Conservation (phyloP, 495 filamentous ascomycete genomes). For the Hapsidospora chrysogenum region DNA sequence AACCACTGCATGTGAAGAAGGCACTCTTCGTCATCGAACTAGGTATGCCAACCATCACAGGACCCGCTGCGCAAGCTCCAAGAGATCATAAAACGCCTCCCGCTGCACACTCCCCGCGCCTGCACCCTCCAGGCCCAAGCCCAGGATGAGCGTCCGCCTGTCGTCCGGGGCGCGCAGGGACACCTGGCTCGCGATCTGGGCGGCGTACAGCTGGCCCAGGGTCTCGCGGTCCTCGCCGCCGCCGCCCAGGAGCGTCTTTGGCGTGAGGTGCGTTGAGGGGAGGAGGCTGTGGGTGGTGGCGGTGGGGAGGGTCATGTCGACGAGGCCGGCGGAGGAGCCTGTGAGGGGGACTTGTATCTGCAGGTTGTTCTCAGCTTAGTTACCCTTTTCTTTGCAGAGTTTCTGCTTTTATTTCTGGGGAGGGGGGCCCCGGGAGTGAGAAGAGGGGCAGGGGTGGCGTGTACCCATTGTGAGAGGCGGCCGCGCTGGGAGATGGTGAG, state of each 20-base stretch:
- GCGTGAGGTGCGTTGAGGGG: slow-evolving; percentile 65
- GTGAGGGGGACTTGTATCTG: slow-evolving; percentile 82
- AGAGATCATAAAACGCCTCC: slow-evolving; percentile 64
- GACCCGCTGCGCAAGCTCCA: slow-evolving; percentile 59
- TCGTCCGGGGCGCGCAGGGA: slow-evolving; percentile 56
- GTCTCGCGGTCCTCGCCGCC: slow-evolving; percentile 65
- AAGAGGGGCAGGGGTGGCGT: too few species aligned
- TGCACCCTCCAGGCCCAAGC: slow-evolving; percentile 54
- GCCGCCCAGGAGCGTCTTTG: slow-evolving; percentile 78
- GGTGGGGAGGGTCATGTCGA: slow-evolving; percentile 35
- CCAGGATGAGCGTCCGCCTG: slow-evolving; percentile 62
- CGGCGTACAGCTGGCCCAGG: slow-evolving; percentile 71
- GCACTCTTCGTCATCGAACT: too few species aligned
- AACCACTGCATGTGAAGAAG: too few species aligned
- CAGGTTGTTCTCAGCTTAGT: slow-evolving; percentile 1
- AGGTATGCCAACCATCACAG: too few species aligned
- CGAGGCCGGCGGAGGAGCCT: slow-evolving; percentile 39
- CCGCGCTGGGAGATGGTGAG: slow-evolving; percentile 79
- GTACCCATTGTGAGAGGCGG: slow-evolving; percentile 82
- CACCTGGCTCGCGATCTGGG: slow-evolving; percentile 72
- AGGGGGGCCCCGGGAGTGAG: slow-evolving; percentile 29
- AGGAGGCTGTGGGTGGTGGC: slow-evolving; percentile 38
- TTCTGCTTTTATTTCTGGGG: too few species aligned
- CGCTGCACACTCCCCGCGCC: slow-evolving; percentile 38
- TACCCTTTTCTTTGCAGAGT: too few species aligned